Evolutionary conservation across 768 basidiomycete species (phyloP).

Genomic region (Phylloporus arenicola): DNA sequence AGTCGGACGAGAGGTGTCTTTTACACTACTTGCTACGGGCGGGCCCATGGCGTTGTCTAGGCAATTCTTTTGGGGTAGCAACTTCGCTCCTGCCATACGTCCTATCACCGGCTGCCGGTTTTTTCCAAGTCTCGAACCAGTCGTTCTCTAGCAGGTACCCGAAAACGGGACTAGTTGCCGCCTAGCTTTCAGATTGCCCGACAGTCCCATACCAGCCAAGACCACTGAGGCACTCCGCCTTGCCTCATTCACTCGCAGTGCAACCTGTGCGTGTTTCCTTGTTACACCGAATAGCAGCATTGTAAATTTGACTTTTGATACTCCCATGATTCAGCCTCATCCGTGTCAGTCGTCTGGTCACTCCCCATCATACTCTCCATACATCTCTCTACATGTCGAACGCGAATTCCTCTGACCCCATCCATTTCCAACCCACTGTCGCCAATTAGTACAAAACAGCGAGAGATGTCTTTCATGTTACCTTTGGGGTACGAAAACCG

Average conservation of each 20-base stretch:
- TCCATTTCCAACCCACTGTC: conserved; percentile 18
- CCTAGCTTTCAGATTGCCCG: too few species aligned
- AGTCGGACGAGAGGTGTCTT: too few species aligned
- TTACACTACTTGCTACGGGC: too few species aligned
- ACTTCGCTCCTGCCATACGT: too few species aligned
- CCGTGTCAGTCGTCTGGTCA: not conserved
- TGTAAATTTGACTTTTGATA: not conserved
- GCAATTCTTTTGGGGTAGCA: too few species aligned
- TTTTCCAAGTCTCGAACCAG: too few species aligned
- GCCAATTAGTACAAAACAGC: conserved; percentile 17
- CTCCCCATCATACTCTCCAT: not conserved
- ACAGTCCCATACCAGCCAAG: too few species aligned
- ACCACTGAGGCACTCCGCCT: too few species aligned
- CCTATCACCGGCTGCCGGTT: too few species aligned
- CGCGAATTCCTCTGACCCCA: conserved; percentile 5
- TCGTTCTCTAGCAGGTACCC: too few species aligned
- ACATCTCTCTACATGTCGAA: conserved; percentile 1
- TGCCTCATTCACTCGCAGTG: not conserved
- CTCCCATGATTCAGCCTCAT: not conserved
- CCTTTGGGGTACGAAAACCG: conserved; percentile 15
- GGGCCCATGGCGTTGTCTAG: too few species aligned
- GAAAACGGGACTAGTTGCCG: too few species aligned
- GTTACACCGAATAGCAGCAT: not conserved
- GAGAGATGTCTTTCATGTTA: conserved; percentile 16
- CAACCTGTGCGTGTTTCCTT: not conserved